These are phyloP conservation scores for Gremmenia infestans DNA, from an alignment of 2,329 filamentous ascomycete species.

Conservation along the genomic window DNA sequence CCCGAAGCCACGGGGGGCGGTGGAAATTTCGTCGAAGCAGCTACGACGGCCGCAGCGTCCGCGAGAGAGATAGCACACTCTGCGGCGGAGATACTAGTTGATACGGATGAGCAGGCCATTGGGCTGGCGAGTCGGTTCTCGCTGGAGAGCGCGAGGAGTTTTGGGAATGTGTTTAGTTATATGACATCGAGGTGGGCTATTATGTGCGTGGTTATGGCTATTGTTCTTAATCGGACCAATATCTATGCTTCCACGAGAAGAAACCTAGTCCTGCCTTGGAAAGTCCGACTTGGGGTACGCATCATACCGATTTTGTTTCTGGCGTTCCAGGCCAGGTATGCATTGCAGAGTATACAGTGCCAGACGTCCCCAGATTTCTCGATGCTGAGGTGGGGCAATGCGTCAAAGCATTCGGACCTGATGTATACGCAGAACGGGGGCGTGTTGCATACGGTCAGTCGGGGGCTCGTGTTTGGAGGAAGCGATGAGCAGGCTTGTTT, in stretches of 20 bases:
- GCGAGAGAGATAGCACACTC: constrained; percentile 29
- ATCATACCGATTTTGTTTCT: constrained; percentile 67
- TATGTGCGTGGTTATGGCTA: constrained; percentile 77
- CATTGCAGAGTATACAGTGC: constrained; percentile 85
- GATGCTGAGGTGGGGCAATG: constrained; percentile 63
- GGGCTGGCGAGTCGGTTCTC: constrained; percentile 46
- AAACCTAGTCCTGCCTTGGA: constrained; percentile 70
- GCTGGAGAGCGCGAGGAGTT: constrained; percentile 58
- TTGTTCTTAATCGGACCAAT: constrained; percentile 84
- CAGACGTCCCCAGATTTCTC: constrained; percentile 76
- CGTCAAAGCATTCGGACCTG: constrained; percentile 58
- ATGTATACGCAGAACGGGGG: constrained; percentile 67
- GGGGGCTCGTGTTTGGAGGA: constrained; percentile 66
- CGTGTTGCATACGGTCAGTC: constrained; percentile 68
- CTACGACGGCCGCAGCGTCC: constrained; percentile 36
- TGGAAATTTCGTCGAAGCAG: constrained; percentile 30
- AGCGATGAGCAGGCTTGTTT: constrained; percentile 70
- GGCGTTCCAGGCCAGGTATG: constrained; percentile 57
- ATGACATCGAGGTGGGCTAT: constrained; percentile 89
- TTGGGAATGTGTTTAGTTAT: constrained; percentile 86
- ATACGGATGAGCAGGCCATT: constrained; percentile 37
- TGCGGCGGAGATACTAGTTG: constrained; percentile 28
- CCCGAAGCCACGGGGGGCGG: constrained; percentile 51
- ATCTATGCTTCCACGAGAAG: constrained; percentile 89
- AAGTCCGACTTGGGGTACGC: constrained; percentile 64